Conservation (phyloP, 495 filamentous ascomycete genomes). For the Gamarada debralockiae region DNA sequence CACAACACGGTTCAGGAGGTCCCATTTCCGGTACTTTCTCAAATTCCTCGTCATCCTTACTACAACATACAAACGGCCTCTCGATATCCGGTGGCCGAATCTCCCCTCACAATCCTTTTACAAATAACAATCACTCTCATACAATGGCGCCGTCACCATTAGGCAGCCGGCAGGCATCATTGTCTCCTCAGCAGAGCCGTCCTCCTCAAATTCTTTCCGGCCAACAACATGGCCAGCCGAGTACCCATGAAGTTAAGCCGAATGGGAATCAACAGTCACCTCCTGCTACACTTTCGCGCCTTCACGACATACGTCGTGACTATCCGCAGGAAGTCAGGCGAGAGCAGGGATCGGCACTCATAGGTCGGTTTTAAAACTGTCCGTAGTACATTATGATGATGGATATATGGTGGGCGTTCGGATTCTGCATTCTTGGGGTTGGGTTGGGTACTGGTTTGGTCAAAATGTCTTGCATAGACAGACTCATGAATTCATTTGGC, state of each 20-base stretch:
- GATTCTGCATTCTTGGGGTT: neutral
- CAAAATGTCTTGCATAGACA: neutral
- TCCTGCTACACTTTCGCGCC: neutral
- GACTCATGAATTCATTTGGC: conserved; percentile 4
- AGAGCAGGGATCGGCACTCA: conserved; percentile 17
- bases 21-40: conserved; percentile 26
- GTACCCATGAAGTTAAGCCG: neutral
- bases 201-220: conserved; percentile 6
- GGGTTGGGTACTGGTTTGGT: neutral
- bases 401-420: conserved; percentile 17
- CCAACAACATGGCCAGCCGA: conserved; percentile 2
- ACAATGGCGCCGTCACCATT: conserved; percentile 22
- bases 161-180: conserved; percentile 24
- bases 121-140: conserved; percentile 17
- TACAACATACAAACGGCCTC: conserved; percentile 20
- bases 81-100: conserved; percentile 17
- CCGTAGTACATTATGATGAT: conserved; percentile 12
- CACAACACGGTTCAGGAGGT: conserved; percentile 14
- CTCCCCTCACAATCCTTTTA: conserved; percentile 25
- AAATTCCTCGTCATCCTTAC: conserved; percentile 10
- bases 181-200: conserved; percentile 22
- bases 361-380: conserved; percentile 19
- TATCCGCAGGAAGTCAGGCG: conserved; percentile 20
- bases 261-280: conserved; percentile 20
- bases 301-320: conserved; percentile 14